phyloP scores from a whole-genome alignment of 2,329 filamentous ascomycete species.

The Aspergillus costaricaensis region DNA sequence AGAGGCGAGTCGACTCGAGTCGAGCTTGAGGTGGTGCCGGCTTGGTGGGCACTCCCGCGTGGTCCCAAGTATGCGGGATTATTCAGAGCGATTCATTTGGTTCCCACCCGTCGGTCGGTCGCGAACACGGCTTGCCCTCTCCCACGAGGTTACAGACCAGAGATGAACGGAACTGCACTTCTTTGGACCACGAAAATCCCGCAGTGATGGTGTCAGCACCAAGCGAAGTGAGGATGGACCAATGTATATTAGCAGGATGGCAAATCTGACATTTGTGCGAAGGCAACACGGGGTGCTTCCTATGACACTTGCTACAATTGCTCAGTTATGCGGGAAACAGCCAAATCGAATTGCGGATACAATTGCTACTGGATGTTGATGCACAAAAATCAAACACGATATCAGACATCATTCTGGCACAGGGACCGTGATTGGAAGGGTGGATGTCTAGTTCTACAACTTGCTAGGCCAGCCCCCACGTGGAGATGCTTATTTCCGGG shows the following conservation, averaged over 20 bases:
- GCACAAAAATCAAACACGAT: too few relatives aligned
- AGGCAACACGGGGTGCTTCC: background rate
- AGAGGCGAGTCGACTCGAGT: too few relatives aligned
- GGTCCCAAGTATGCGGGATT: background rate
- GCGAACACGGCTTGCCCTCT: background rate
- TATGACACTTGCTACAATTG: too few relatives aligned
- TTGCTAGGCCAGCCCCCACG: background rate
- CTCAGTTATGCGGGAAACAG: too few relatives aligned
- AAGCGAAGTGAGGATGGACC: background rate
- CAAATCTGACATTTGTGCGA: background rate
- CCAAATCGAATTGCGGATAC: too few relatives aligned
- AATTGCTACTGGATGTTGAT: too few relatives aligned
- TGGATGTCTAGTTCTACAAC: too few relatives aligned
- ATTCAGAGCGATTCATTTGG: background rate
- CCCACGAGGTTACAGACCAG: background rate
- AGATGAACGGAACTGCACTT: background rate
- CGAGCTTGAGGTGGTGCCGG: too few relatives aligned
- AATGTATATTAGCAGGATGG: background rate
- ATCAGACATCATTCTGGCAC: too few relatives aligned
- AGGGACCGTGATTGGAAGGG: too few relatives aligned
- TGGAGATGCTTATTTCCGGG: background rate
- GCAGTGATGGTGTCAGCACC: background rate
- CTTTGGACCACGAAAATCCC: background rate
- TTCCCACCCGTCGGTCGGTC: background rate
- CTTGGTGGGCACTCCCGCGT: too few relatives aligned